phyloP scores from a whole-genome alignment of 768 basidiomycete genomes.

The Obba rivulosa region DNA sequence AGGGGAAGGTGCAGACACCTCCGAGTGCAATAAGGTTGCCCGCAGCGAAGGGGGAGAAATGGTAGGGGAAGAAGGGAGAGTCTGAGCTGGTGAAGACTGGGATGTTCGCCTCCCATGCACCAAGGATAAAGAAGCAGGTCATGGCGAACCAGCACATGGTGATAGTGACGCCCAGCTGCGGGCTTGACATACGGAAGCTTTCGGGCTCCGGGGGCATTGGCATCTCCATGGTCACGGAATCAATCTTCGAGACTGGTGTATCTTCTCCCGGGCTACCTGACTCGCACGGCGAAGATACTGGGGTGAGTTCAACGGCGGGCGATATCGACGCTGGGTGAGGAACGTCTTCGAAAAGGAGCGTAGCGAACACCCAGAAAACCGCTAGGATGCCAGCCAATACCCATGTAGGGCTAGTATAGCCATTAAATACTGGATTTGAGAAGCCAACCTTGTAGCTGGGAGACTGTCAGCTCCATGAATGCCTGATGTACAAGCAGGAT shows the following conservation, averaged over 20 bases:
- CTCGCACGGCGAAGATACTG: too few species aligned
- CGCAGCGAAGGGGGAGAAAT: conserved; percentile 56
- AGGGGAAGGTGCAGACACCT: conserved; percentile 56
- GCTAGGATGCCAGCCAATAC: conserved; percentile 51
- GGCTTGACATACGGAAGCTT: neutral
- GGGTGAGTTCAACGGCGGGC: conserved; percentile 7
- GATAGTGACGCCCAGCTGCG: conserved; percentile 39
- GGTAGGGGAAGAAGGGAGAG: conserved; percentile 29
- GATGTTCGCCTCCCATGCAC: conserved; percentile 65
- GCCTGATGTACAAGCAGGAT: neutral
- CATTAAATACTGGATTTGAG: conserved; percentile 52
- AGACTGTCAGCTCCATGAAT: too few species aligned
- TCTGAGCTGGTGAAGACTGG: conserved; percentile 45
- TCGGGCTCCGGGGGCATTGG: too few species aligned
- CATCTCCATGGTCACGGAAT: too few species aligned
- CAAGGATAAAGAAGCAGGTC: conserved; percentile 67
- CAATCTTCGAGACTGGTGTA: too few species aligned
- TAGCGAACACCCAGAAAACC: conserved; percentile 40
- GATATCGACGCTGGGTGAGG: conserved; percentile 5
- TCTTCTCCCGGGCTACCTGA: too few species aligned
- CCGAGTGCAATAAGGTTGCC: conserved; percentile 71
- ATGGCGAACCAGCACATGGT: conserved; percentile 72
- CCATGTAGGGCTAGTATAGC: conserved; percentile 64
- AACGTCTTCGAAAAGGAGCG: conserved; percentile 29
- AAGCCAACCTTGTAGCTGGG: conserved; percentile 50